phyloP scores from a whole-genome alignment of 2,329 filamentous ascomycete species.

The Cryphonectria parasitica region DNA sequence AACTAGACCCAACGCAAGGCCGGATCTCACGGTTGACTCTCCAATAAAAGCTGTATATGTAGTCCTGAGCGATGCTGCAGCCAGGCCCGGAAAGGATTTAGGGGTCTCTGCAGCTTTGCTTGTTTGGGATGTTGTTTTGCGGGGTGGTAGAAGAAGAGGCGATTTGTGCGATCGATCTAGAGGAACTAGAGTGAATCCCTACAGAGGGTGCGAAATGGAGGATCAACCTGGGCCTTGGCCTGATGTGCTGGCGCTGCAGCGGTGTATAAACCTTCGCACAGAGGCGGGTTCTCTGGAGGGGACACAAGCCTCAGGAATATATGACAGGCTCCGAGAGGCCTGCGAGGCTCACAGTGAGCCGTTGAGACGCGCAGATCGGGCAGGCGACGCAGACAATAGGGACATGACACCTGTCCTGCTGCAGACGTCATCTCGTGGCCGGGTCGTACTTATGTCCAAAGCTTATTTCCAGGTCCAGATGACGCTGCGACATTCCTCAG shows the following conservation, averaged over 20 bases:
- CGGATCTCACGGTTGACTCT: neutral
- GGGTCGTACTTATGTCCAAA: conserved; percentile 3
- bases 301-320: neutral
- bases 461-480: conserved; percentile 1
- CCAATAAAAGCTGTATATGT: neutral
- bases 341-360: conserved; percentile 5
- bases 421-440: conserved; percentile 28
- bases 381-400: conserved; percentile 18
- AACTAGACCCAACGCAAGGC: neutral
- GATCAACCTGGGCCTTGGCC: neutral
- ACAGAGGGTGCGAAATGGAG: neutral
- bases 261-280: neutral
- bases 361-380: conserved; percentile 1
- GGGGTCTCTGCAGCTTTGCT: conserved; percentile 4
- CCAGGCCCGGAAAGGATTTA: neutral
- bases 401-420: conserved; percentile 28
- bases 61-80: neutral
- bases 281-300: neutral
- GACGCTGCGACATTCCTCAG: neutral
- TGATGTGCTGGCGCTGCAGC: neutral
- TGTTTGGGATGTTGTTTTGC: neutral
- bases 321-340: neutral
- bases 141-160: neutral
- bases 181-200: neutral
- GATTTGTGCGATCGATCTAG: neutral